These are phyloP conservation scores for Pseudotsuga menziesii DNA, from an alignment of 75 land plant species.

Conservation along the genomic window DNA sequence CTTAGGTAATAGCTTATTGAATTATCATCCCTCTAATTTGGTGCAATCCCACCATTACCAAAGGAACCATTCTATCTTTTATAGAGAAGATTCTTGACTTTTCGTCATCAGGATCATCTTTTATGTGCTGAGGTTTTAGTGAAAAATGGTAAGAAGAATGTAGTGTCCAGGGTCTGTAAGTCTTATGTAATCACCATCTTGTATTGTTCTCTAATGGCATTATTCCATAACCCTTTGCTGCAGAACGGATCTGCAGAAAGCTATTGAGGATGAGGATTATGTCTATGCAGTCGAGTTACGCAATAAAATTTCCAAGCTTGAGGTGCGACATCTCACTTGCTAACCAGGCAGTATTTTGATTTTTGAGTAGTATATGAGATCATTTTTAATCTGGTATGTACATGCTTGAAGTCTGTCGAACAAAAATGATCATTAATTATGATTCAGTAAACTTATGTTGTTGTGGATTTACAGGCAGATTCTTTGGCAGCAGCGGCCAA, in stretches of 20 bases:
- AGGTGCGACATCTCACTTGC: constrained; percentile 30
- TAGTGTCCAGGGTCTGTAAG: too few relatives aligned
- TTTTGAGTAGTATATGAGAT: not conserved
- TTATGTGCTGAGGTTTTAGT: too few relatives aligned
- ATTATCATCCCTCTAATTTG: too few relatives aligned
- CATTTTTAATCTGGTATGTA: not conserved
- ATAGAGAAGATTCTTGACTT: too few relatives aligned
- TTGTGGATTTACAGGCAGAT: constrained; percentile 43
- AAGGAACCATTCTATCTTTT: too few relatives aligned
- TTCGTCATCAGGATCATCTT: too few relatives aligned
- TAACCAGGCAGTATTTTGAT: constrained; percentile 3
- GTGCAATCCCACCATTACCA: too few relatives aligned
- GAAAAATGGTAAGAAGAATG: too few relatives aligned
- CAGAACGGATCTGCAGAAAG: constrained; percentile 78
- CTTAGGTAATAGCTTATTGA: too few relatives aligned
- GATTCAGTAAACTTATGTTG: not conserved
- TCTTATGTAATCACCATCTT: not conserved
- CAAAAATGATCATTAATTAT: not conserved
- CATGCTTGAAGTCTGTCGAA: not conserved
- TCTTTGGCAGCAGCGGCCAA: constrained; percentile 86
- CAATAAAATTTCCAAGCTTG: constrained; percentile 73
- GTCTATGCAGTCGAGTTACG: constrained; percentile 67
- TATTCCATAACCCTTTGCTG: constrained; percentile 10
- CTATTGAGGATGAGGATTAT: constrained; percentile 80
- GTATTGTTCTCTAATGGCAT: not conserved